Evolutionary conservation across 768 basidiomycete species (phyloP).

Genomic region (Amanita rimosa): DNA sequence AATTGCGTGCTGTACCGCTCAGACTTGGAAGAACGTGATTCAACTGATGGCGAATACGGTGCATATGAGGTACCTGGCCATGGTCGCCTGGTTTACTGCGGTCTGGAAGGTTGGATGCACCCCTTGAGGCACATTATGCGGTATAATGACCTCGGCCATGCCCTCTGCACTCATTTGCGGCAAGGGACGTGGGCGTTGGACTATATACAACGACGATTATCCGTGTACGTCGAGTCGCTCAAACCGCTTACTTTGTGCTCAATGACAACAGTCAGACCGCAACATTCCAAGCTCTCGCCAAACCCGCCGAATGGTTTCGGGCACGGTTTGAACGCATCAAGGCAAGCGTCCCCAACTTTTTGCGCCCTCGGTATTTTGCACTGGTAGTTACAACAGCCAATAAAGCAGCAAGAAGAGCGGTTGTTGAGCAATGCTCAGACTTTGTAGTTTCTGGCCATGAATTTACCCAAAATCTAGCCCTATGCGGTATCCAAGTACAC

Average conservation of each 20-base stretch:
- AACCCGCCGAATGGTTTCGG: slow-evolving; percentile 76
- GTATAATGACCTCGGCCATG: slow-evolving; percentile 89
- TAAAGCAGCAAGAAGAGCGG: slow-evolving; percentile 77
- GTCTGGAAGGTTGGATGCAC: slow-evolving; percentile 96
- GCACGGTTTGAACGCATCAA: slow-evolving; percentile 82
- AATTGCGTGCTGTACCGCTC: slow-evolving; percentile 81
- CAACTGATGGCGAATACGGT: slow-evolving; percentile 72
- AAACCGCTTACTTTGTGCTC: not conserved
- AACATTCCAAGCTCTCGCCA: slow-evolving; percentile 53
- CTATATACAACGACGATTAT: slow-evolving; percentile 64
- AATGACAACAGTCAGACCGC: slow-evolving; percentile 38
- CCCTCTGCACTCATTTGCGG: slow-evolving; percentile 79
- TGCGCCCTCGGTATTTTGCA: slow-evolving; percentile 95
- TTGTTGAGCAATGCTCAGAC: slow-evolving; percentile 80
- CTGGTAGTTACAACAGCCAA: slow-evolving; percentile 85
- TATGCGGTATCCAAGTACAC: slow-evolving; percentile 84
- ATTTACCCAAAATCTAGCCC: slow-evolving; percentile 84
- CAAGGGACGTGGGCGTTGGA: slow-evolving; percentile 89
- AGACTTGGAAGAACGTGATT: slow-evolving; percentile 88
- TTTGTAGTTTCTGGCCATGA: slow-evolving; percentile 77
- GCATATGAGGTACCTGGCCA: slow-evolving; percentile 70
- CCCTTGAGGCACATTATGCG: slow-evolving; percentile 74
- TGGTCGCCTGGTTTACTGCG: slow-evolving; percentile 80
- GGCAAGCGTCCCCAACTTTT: slow-evolving; percentile 62
- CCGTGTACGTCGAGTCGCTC: slow-evolving; percentile 40